Evolutionary conservation across 176 grass and related monocot species (phyloP).

Genomic region (Chrysopogon serrulatus): DNA sequence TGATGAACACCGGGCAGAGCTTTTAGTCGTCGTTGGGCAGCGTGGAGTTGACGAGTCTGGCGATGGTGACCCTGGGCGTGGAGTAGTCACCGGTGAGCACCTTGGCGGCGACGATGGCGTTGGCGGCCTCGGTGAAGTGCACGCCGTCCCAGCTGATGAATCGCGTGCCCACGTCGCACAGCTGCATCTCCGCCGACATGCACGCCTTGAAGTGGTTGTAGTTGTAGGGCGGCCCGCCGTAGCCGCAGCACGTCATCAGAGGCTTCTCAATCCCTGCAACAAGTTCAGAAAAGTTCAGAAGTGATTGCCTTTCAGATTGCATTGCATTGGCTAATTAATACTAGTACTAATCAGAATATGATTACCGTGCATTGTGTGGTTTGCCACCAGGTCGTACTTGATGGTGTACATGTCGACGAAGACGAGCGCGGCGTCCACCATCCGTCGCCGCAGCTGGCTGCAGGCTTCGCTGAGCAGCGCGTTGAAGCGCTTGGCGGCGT

Average conservation of each 20-base stretch:
- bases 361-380: slow-evolving; percentile 32
- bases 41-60: slow-evolving; percentile 51
- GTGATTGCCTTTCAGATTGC: no score
- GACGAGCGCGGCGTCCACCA: slow-evolving; percentile 48
- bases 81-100: slow-evolving; percentile 63
- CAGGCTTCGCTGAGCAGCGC: neutral
- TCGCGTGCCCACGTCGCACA: slow-evolving; percentile 42
- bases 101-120: slow-evolving; percentile 47
- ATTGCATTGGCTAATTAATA: no score
- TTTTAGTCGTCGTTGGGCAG: slow-evolving; percentile 23
- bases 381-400: slow-evolving; percentile 61
- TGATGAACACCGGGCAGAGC: no score
- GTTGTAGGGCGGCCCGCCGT: slow-evolving; percentile 90
- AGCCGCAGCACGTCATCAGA: slow-evolving; percentile 77
- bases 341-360: no score
- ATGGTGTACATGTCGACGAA: slow-evolving; percentile 45
- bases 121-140: slow-evolving; percentile 65
- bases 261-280: slow-evolving; percentile 33
- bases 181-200: slow-evolving; percentile 44
- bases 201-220: slow-evolving; percentile 56
- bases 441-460: slow-evolving; percentile 21
- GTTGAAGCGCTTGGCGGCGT: slow-evolving; percentile 44
- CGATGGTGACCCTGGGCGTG: slow-evolving; percentile 49
- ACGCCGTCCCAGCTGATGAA: slow-evolving; percentile 86
- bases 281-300: neutral